phyloP scores from a whole-genome alignment of 2,329 filamentous ascomycete species.

The Nothophaeocryptopus gaeumannii region DNA sequence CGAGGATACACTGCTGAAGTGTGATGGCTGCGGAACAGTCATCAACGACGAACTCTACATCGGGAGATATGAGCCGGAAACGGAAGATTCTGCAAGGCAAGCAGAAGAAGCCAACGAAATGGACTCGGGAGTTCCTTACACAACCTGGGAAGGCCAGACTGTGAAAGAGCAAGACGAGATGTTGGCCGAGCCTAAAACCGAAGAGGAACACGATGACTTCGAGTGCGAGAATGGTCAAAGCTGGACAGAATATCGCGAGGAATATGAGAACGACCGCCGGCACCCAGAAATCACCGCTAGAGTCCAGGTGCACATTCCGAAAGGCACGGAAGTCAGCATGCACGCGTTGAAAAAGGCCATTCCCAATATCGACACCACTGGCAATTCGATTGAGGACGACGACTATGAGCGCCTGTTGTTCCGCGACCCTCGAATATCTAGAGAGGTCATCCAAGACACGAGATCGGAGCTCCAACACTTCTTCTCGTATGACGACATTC shows the following conservation, averaged over 20 bases:
- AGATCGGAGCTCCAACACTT: no score
- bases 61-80: conserved; percentile 3
- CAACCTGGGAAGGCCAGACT: conserved; percentile 15
- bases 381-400: no score
- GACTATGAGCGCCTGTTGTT: not conserved
- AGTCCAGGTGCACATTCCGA: conserved; percentile 48
- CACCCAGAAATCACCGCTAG: no score
- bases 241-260: not conserved
- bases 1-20: conserved; percentile 81
- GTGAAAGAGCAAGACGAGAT: not conserved
- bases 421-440: conserved; percentile 17
- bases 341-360: conserved; percentile 65
- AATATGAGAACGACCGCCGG: conserved; percentile 25
- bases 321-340: conserved; percentile 48
- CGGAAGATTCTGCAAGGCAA: not conserved
- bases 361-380: conserved; percentile 63
- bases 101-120: not conserved
- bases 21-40: conserved; percentile 68
- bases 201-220: not conserved
- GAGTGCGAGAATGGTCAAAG: not conserved
- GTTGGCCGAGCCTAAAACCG: not conserved
- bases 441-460: conserved; percentile 4
- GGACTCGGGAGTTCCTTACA: conserved; percentile 6
- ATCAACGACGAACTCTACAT: conserved; percentile 78
- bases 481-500: not conserved